phyloP scores from a whole-genome alignment of 2,329 filamentous ascomycete species.

The Pestalotiopsis sp. region DNA sequence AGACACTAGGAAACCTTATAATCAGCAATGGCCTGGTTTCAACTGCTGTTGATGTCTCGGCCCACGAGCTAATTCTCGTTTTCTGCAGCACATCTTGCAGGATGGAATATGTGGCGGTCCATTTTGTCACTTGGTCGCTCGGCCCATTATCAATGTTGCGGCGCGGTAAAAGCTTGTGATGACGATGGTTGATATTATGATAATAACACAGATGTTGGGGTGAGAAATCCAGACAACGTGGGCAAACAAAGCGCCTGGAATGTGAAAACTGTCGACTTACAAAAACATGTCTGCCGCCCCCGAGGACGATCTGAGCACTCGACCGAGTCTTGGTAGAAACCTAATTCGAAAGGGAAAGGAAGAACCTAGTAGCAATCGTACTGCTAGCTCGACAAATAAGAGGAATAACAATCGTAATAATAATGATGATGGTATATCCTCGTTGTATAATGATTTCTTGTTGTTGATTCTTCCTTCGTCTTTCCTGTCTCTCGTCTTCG shows the following conservation, averaged over 20 bases:
- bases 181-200: neutral
- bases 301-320: neutral
- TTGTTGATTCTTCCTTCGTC: too few relatives aligned
- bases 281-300: neutral
- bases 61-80: constrained; percentile 1
- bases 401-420: neutral
- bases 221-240: neutral
- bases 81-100: neutral
- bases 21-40: constrained; percentile 9
- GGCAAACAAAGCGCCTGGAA: neutral
- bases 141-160: neutral
- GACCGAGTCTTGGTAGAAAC: neutral
- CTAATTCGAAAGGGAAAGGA: neutral
- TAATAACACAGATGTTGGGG: too few relatives aligned
- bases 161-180: neutral
- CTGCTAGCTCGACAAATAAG: neutral
- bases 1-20: constrained; percentile 8
- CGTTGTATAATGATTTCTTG: too few relatives aligned
- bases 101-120: neutral
- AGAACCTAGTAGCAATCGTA: neutral
- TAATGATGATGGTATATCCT: neutral
- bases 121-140: neutral
- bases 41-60: constrained; percentile 3
- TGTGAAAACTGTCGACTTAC: neutral
- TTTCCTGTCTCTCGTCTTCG: too few relatives aligned